Conservation (phyloP, 176 grass and related monocot genomes). For the Aegilops tauschii region DNA sequence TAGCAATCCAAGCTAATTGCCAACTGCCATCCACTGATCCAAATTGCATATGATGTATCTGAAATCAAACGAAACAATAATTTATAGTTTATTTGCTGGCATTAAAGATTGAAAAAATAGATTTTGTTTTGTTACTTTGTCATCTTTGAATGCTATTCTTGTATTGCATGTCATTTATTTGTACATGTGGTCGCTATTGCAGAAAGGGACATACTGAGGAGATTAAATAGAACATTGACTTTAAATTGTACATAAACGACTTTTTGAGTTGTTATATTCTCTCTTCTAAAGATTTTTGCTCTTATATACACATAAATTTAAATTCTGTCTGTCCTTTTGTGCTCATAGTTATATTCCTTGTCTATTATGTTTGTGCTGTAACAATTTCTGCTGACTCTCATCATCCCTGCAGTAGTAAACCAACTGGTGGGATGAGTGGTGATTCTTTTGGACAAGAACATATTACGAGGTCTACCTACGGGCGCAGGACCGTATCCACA, state of each 20-base stretch:
- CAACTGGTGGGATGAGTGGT: conserved; percentile 59
- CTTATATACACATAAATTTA: background rate
- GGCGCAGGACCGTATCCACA: conserved; percentile 52
- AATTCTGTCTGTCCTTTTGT: background rate
- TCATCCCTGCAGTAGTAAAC: conserved; percentile 82
- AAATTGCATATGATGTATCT: background rate
- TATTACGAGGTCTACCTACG: conserved; percentile 49
- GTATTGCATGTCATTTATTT: too few species aligned
- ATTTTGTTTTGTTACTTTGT: background rate
- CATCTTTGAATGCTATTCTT: background rate
- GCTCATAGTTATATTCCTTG: background rate
- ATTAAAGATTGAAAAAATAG: background rate
- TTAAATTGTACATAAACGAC: background rate
- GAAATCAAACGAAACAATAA: background rate
- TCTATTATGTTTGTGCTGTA: background rate
- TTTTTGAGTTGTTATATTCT: background rate
- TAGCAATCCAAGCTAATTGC: background rate
- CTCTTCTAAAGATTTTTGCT: background rate
- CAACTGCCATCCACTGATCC: background rate
- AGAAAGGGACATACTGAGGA: background rate
- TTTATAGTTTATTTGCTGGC: background rate
- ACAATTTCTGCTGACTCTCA: conserved; percentile 29
- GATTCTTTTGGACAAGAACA: conserved; percentile 61
- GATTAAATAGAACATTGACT: background rate
- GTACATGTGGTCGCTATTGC: background rate